phyloP scores from a whole-genome alignment of 257 asterid genomes.

The Linderniella brevidens region DNA sequence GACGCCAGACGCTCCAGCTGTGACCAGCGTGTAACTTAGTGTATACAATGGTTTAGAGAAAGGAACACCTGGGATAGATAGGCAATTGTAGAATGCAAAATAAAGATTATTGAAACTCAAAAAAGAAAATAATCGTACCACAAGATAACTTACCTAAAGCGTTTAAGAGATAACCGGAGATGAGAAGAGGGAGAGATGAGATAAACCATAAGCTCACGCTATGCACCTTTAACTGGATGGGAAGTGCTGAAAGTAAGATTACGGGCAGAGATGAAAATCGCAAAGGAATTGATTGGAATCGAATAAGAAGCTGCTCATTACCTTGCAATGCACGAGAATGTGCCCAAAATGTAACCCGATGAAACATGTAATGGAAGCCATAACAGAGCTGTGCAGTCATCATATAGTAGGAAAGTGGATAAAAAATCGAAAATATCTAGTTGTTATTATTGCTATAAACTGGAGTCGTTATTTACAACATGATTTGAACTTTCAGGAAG shows the following conservation, averaged over 20 bases:
- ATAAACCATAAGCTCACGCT: slow-evolving; percentile 43
- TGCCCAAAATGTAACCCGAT: slow-evolving; percentile 80
- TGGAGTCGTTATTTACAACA: too few species aligned
- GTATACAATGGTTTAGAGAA: slow-evolving; percentile 75
- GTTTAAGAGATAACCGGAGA: slow-evolving; percentile 35
- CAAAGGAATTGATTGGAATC: background rate
- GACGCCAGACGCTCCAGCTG: slow-evolving; percentile 76
- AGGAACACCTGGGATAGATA: slow-evolving; percentile 47
- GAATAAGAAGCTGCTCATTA: slow-evolving; percentile 15
- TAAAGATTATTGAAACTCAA: background rate
- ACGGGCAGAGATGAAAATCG: too few species aligned
- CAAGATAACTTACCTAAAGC: slow-evolving; percentile 25
- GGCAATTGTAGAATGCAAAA: background rate
- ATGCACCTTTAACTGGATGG: slow-evolving; percentile 41
- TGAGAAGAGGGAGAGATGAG: slow-evolving; percentile 44
- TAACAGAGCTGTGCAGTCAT: slow-evolving; percentile 46
- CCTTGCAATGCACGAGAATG: slow-evolving; percentile 63
- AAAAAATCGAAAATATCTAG: too few species aligned
- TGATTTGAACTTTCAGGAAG: too few species aligned
- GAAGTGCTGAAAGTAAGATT: slow-evolving; percentile 2
- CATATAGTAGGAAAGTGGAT: slow-evolving; percentile 10
- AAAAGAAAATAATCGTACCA: background rate
- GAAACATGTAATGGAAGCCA: slow-evolving; percentile 80
- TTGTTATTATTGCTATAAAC: too few species aligned
- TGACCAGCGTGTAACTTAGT: slow-evolving; percentile 62